These are phyloP conservation scores for Boletus coccyginus DNA, from an alignment of 768 basidiomycete species.

Conservation along the genomic window DNA sequence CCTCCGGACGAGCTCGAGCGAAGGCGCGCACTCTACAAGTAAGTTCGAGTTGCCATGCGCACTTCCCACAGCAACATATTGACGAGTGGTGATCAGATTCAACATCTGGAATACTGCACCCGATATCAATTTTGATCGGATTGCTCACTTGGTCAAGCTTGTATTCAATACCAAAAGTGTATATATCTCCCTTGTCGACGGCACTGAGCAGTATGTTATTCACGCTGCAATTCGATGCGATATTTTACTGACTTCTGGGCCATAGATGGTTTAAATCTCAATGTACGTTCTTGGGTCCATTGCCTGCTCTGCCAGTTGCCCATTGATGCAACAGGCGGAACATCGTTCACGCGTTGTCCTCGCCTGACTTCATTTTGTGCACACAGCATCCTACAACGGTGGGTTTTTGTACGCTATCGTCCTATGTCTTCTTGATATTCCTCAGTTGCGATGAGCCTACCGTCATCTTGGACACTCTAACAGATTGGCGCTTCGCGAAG, in stretches of 20 bases:
- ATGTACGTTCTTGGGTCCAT: constrained; percentile 46
- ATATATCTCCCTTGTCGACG: constrained; percentile 78
- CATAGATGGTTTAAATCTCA: constrained; percentile 86
- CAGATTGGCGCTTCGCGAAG: constrained; percentile 86
- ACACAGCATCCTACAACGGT: constrained; percentile 82
- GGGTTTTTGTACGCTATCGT: background rate
- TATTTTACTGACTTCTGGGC: constrained; percentile 6
- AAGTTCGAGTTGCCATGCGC: constrained; percentile 18
- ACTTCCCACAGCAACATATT: background rate
- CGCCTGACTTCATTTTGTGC: constrained; percentile 75
- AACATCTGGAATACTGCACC: constrained; percentile 85
- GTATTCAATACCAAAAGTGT: constrained; percentile 92
- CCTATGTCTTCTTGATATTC: constrained; percentile 1
- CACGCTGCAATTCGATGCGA: constrained; percentile 1
- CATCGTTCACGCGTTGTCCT: constrained; percentile 42
- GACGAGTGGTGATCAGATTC: constrained; percentile 50
- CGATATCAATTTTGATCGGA: constrained; percentile 91
- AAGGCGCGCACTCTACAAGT: constrained; percentile 83
- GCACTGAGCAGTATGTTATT: constrained; percentile 68
- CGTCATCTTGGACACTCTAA: constrained; percentile 72
- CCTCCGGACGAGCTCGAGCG: constrained; percentile 85
- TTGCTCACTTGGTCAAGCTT: constrained; percentile 87
- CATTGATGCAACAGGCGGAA: constrained; percentile 38
- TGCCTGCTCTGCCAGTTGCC: background rate
- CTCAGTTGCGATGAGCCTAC: constrained; percentile 81